phyloP scores from a whole-genome alignment of 352 stramenopile genomes.

The Globisporangium paroecandrum region DNA sequence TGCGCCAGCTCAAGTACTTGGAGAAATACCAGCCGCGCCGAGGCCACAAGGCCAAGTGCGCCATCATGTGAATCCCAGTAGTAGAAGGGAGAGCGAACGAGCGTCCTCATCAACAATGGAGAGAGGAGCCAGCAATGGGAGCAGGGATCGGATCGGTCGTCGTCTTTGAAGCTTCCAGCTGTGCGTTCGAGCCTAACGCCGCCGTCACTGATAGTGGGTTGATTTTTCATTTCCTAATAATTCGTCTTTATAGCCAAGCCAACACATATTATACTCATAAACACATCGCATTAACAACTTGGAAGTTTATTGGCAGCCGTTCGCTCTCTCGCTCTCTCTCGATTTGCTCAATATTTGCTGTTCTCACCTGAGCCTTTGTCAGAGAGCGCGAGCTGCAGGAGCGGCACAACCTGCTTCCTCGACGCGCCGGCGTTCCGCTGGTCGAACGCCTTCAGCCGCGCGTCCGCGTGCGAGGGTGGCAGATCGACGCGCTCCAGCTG shows the following conservation, averaged over 20 bases:
- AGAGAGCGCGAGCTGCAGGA: slow-evolving; percentile 48
- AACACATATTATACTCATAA: slow-evolving; percentile 6
- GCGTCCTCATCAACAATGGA: neutral
- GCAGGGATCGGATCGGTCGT: neutral
- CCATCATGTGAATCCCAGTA: slow-evolving; percentile 69
- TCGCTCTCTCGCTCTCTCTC: neutral
- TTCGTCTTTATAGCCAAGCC: slow-evolving; percentile 6
- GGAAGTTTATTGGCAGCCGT: neutral
- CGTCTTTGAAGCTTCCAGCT: neutral
- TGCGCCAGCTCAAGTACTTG: slow-evolving; percentile 97
- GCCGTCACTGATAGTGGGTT: slow-evolving; percentile 1
- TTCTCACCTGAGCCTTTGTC: slow-evolving; percentile 5
- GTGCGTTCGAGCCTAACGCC: slow-evolving; percentile 2
- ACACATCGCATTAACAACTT: slow-evolving; percentile 5
- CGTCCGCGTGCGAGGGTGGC: slow-evolving; percentile 26
- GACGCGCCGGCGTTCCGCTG: slow-evolving; percentile 64
- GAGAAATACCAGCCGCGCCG: slow-evolving; percentile 91
- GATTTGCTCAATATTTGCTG: slow-evolving; percentile 1
- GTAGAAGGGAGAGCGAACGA: neutral
- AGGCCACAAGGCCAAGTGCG: slow-evolving; percentile 74
- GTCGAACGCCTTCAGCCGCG: slow-evolving; percentile 37
- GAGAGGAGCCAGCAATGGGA: neutral
- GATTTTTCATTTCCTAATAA: slow-evolving; percentile 11
- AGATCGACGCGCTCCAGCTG: slow-evolving; percentile 37
- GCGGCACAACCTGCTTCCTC: slow-evolving; percentile 74